Base-by-base conservation (phyloP, 23 red algal genomes). In the Pyropia yezoensis region DNA sequence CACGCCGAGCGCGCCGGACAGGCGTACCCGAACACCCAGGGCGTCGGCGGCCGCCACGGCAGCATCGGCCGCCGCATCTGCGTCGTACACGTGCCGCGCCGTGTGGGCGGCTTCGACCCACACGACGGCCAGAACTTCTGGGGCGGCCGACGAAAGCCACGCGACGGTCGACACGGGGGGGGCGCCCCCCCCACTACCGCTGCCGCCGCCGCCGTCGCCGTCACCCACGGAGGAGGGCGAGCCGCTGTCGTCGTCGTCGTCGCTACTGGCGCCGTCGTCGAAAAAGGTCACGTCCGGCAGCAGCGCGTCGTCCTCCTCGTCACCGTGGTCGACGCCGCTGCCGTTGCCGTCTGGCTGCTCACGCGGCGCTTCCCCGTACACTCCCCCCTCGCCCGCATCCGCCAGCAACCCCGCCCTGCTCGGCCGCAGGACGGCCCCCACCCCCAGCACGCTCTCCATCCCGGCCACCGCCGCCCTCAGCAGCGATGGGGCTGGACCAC, bases 1-100 rank as follows among this genome's bases (percentile, higher is more conserved):
- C 25, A 86, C 59, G 30, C 89, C 89, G 22, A 95, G 71, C 52
- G 67, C 69, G 28, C 89, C 89, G 0, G 74, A 61, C 17, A 74
- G 19, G 14, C 65, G 62, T 23, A 77, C 67, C 1, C 56, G 32
- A 39, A 90, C 65, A 2, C 68, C 59, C 8, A 76, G 59, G 33
- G 66, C 33, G 2, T 26, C 15, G 52, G 59, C 59, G 12, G 75
- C 76, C 30, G 27, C 29, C 30, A 59, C 49, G 59, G 75, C 16
- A 8, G 72, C 66, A 16, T 50, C 59, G 12, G 75, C 65, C 28
- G 87, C 87, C 50, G 62, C 70, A 9, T 86, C 69, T 3, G 62
- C 62, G 24, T 86, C 80, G 57, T 75, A 86, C 56, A 66, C 69
- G 24, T 62, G 4, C 18, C 56, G 73, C 39, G 74, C 70, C 2